Base-by-base conservation (phyloP, 139 green algal species). In the Yamagishiella unicocca region DNA sequence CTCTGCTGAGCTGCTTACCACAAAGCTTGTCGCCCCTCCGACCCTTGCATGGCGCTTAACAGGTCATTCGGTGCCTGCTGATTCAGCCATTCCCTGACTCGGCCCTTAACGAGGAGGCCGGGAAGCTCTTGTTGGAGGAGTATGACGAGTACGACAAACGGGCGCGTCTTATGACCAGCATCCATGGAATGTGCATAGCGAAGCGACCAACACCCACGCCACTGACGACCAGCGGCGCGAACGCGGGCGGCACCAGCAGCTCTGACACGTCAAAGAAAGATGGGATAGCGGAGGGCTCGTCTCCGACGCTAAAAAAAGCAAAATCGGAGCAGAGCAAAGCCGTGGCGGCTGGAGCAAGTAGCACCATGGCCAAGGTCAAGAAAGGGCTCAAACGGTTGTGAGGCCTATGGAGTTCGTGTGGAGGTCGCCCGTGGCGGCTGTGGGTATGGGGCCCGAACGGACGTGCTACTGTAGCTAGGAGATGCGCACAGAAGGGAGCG, bases 41-140 rank as follows among this genome's bases (percentile, higher is more conserved):
- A n/a, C n/a, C n/a, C n/a, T n/a, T n/a, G n/a, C n/a, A n/a, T n/a
- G n/a, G n/a, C n/a, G n/a, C n/a, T n/a, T n/a, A n/a, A 6, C 43
- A 85, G 80, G 93, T 99, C 50, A 95, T 99, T 33, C 93, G 97
- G 9, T 99, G 98, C 93, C 91, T 99, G 64, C 91, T 99, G 1
- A 98, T 99, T 46, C 94, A 99, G 91, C 97, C 98, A 35, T 99
- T 98, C 79, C 95, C 98, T 0, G 98, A 99, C 78, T 97, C 93
- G 2, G 98, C 98, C 19, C 90, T 99, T 8, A 99, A 99, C 89
- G 98, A 99, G 88, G 98, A 99, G 87, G 98, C 98, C 33, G 98
- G 96, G 31, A 97, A 96, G 90, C 92, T 99, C 54, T 93, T 99
- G 85, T 89, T 99, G 37, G 97, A 99, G 78, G 87, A 95, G 55